A percentile compares a stretch with the other conserved stretches of the same genome.
These are phyloP conservation scores for Millerozyma acaciae DNA, from an alignment of 805 yeast genomes.

Conservation along the genomic window DNA sequence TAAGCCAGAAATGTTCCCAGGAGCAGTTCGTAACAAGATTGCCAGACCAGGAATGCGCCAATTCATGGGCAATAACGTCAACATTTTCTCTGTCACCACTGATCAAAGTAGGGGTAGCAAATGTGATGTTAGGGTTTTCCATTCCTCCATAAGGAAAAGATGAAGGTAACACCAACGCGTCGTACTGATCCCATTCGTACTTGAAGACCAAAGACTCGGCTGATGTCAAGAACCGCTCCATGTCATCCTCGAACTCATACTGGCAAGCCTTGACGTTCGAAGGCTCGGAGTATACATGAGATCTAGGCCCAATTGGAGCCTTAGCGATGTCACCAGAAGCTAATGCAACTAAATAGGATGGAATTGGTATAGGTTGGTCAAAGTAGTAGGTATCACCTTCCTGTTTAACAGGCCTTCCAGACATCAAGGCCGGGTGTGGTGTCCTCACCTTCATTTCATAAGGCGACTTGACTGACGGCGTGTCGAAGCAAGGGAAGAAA, in stretches of 20 bases:
- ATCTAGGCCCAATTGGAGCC: conserved; percentile 79
- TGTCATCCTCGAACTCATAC: conserved; percentile 76
- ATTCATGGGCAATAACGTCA: conserved; percentile 88
- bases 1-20: conserved; percentile 93
- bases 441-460: conserved; percentile 58
- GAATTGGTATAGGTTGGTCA: conserved; percentile 77
- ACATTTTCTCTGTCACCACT: conserved; percentile 83
- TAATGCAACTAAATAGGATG: conserved; percentile 77
- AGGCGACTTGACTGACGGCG: conserved; percentile 77
- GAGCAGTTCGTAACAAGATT: conserved; percentile 85
- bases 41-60: conserved; percentile 92
- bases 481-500: conserved; percentile 85
- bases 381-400: conserved; percentile 29
- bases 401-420: conserved; percentile 50
- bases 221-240: conserved; percentile 71
- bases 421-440: conserved; percentile 64
- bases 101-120: conserved; percentile 84
- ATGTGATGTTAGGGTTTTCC: conserved; percentile 91
- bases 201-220: conserved; percentile 75
- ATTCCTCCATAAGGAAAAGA: conserved; percentile 88
- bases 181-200: conserved; percentile 83
- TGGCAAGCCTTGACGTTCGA: conserved; percentile 60
- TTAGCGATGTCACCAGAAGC: conserved; percentile 76
- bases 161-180: conserved; percentile 74
- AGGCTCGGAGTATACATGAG: conserved; percentile 79